Base-by-base conservation (phyloP, 164 flowering plant genomes). In the Liquidambar formosana region DNA sequence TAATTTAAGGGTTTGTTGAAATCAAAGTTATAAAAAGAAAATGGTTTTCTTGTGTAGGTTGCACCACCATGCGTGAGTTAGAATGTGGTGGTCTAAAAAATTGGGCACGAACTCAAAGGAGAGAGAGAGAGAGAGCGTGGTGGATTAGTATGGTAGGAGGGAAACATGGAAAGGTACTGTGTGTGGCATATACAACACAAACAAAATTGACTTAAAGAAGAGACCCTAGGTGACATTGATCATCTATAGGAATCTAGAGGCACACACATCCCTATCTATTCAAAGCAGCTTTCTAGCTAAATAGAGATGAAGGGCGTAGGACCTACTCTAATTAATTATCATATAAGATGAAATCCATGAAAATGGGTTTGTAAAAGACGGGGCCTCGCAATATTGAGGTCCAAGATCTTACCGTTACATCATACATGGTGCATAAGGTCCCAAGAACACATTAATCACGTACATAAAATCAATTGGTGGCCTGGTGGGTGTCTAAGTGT, bases 1-100 rank as follows among this genome's bases (percentile, higher is more conserved):
- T 74, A 77, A 73, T 57, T 73, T 61, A 67, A 57, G 80, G 80
- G 73, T 67, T 6, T 57, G 75, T 53, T 68, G 79, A 76, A 70
- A 57, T 63, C 67, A 22, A 49, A 58, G 23, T 51, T 21, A 12
- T 21, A n/a, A 41, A 22, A 26, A 23, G 9, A 45, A 23, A 44
- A 16, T 28, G 8, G 19, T 63, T 41, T 63, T 44, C 52, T 44
- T 22, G 65, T 25, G 60, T 10, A 57, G 23, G 41, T 33, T 33
- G 41, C 41, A 6, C 41, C 41, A 25, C 33, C 25, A 57, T 57
- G 60, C 60, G 33, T 33, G 41, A 33, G 41, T 33, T 33, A 33
- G 41, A 33, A 33, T 33, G 41, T 2, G 6, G 41, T 33, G 41
- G 19, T 64, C 6, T 33, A 33, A 33, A 33, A 57, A 63, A 54